Conservation (phyloP, 352 stramenopile species). For the Pythium sukuiense region DNA sequence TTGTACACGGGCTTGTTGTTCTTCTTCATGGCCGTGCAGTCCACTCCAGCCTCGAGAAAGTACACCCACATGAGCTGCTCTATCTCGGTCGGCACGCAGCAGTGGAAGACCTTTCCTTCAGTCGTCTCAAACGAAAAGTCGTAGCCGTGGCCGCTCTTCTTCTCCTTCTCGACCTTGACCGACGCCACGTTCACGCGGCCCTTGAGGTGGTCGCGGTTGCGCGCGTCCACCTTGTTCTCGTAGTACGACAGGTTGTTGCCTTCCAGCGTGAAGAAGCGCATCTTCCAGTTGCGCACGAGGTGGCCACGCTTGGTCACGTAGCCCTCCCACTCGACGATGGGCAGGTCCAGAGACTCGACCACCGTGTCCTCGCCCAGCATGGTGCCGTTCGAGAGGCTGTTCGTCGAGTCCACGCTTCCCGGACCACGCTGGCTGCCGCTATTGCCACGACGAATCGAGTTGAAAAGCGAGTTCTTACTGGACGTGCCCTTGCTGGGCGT, state of each 20-base stretch:
- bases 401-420: conserved; percentile 23
- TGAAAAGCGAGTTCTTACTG: conserved; percentile 48
- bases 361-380: conserved; percentile 46
- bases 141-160: conserved; percentile 78
- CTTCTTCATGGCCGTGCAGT: conserved; percentile 79
- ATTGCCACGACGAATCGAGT: conserved; percentile 42
- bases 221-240: conserved; percentile 87
- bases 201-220: conserved; percentile 84
- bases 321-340: conserved; percentile 88
- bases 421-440: conserved; percentile 40
- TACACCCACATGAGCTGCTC: conserved; percentile 86
- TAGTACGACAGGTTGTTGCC: conserved; percentile 89
- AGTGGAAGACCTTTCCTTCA: conserved; percentile 85
- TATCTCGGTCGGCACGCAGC: conserved; percentile 74
- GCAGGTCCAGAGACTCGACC: conserved; percentile 82
- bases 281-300: conserved; percentile 88
- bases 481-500: conserved; percentile 38
- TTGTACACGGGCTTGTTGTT: conserved; percentile 85
- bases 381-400: conserved; percentile 8
- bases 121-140: conserved; percentile 86
- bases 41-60: conserved; percentile 79
- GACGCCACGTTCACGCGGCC: conserved; percentile 78
- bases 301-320: conserved; percentile 90
- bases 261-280: conserved; percentile 86
- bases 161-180: conserved; percentile 76